Evolutionary conservation across 768 basidiomycete genomes (phyloP).

Genomic region (Jaapia argillacea): DNA sequence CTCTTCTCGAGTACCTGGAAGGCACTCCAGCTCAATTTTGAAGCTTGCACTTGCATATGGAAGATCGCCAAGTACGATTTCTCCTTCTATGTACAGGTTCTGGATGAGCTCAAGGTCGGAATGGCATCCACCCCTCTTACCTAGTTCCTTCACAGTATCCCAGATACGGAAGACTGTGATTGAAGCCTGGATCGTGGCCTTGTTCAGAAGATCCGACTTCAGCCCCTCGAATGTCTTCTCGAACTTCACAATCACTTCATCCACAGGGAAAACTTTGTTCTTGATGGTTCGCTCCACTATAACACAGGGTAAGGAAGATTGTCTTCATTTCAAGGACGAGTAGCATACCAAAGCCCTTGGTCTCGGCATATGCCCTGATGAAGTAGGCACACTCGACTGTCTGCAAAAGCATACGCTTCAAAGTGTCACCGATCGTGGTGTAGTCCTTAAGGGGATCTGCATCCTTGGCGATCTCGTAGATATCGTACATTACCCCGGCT

Average conservation of each 20-base stretch:
- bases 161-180: neutral
- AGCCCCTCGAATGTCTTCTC: neutral
- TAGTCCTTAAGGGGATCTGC: too few relatives aligned
- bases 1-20: conserved; percentile 4
- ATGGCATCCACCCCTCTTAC: neutral
- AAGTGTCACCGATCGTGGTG: too few relatives aligned
- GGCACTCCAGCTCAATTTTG: conserved; percentile 1
- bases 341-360: neutral
- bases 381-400: conserved; percentile 1
- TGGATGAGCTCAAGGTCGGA: neutral
- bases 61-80: neutral
- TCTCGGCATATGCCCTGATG: neutral
- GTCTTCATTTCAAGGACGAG: neutral
- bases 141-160: neutral
- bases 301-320: neutral
- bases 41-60: neutral
- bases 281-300: neutral
- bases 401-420: conserved; percentile 2
- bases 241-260: neutral
- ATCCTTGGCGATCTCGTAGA: too few relatives aligned
- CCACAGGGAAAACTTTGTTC: neutral
- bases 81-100: neutral
- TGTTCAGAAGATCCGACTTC: neutral
- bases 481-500: too few relatives aligned
- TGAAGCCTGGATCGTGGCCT: neutral